A percentile compares a stretch with the other conserved stretches of the same genome.
These are phyloP conservation scores for Cercospora sp. DNA, from an alignment of 2,329 filamentous ascomycete genomes.

Conservation along the genomic window DNA sequence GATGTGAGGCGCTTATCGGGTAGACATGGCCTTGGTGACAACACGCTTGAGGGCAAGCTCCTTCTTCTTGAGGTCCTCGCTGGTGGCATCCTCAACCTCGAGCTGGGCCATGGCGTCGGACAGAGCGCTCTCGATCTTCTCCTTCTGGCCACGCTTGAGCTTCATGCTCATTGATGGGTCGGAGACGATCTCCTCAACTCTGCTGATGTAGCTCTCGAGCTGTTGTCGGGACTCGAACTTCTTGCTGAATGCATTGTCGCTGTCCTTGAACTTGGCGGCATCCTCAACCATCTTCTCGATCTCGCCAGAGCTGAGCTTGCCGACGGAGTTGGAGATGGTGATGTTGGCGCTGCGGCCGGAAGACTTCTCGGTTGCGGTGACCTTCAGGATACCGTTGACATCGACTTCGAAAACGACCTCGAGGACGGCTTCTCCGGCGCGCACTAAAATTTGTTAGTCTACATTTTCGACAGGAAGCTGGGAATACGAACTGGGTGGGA, in stretches of 20 bases:
- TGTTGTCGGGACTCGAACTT: slow-evolving; percentile 98
- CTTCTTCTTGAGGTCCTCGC: slow-evolving; percentile 99
- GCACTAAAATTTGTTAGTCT: slow-evolving; percentile 1
- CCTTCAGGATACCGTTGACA: slow-evolving; percentile 96
- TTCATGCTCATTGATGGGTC: slow-evolving; percentile 95
- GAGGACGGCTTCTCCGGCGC: slow-evolving; percentile 88
- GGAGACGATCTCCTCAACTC: slow-evolving; percentile 97
- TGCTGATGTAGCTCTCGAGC: slow-evolving; percentile 97
- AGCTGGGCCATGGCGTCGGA: slow-evolving; percentile 97
- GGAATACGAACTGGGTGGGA: slow-evolving; percentile 46
- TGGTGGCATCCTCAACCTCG: slow-evolving; percentile 86
- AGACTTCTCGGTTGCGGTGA: slow-evolving; percentile 98
- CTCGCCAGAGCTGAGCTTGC: slow-evolving; percentile 90
- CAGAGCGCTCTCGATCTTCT: slow-evolving; percentile 97
- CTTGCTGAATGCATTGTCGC: slow-evolving; percentile 98
- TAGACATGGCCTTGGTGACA: slow-evolving; percentile 74
- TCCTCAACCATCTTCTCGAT: slow-evolving; percentile 98
- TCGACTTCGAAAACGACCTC: slow-evolving; percentile 99
- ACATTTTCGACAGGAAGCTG: background rate
- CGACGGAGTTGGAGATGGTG: slow-evolving; percentile 98
- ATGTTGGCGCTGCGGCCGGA: slow-evolving; percentile 98
- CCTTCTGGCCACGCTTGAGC: slow-evolving; percentile 98
- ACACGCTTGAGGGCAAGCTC: slow-evolving; percentile 96
- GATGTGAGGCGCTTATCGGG: slow-evolving; percentile 35
- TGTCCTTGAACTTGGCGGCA: slow-evolving; percentile 97